A percentile compares a stretch with the other conserved stretches of the same genome.
Evolutionary conservation across 345 rosid species (phyloP).

Genomic region (Clausena lansium): DNA sequence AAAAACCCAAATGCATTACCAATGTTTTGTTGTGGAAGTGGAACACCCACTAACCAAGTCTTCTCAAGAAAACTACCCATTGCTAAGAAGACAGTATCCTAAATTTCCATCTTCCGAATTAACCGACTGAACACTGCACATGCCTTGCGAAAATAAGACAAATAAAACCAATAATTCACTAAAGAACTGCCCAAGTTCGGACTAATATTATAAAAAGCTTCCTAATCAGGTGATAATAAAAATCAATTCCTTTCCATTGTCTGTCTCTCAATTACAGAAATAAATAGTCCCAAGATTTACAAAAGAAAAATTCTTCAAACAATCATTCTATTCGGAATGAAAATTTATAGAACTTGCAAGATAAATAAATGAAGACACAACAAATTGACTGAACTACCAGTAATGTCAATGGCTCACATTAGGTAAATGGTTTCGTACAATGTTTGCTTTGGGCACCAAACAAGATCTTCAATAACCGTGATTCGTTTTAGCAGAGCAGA

Average conservation of each 20-base stretch:
- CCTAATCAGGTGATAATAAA: background rate
- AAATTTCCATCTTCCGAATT: background rate
- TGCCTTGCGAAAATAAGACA: background rate
- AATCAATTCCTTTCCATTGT: background rate
- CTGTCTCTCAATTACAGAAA: constrained; percentile 10
- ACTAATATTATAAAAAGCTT: background rate
- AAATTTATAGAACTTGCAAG: constrained; percentile 10
- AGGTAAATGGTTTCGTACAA: background rate
- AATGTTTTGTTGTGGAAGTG: background rate
- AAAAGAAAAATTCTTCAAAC: constrained; percentile 2
- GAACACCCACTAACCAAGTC: background rate
- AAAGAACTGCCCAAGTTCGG: background rate
- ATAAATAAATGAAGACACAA: background rate
- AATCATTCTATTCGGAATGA: background rate
- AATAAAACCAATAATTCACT: background rate
- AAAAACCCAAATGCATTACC: too few relatives aligned
- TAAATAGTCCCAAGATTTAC: constrained; percentile 13
- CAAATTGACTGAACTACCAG: constrained; percentile 17
- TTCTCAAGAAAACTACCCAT: background rate
- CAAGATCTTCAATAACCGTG: constrained; percentile 12
- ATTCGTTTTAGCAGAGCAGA: background rate
- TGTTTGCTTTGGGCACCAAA: background rate
- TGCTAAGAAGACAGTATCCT: background rate
- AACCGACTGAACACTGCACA: background rate
- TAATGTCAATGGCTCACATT: background rate